Percentiles rank a stretch among this genome's conserved stretches.
Conservation (phyloP, 192 early-diverging fungal genomes). For the Umbelopsis ramanniana region DNA sequence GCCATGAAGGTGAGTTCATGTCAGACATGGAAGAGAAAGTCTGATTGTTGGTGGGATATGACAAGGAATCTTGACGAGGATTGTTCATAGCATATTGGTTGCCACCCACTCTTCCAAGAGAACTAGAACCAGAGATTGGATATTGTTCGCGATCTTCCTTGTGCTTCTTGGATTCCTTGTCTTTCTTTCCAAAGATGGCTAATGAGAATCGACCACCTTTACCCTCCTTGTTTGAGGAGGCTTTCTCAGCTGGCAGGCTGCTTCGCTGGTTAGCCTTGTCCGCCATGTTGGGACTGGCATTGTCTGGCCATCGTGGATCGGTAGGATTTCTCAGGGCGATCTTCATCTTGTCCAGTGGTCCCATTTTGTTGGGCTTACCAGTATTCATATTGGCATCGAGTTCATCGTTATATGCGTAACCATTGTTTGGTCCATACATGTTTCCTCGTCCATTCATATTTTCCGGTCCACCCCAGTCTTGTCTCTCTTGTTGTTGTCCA, state of each 20-base stretch:
- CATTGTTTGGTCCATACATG: not conserved
- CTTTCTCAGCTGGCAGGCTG: slow-evolving; percentile 4
- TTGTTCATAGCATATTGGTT: not conserved
- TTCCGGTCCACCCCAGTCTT: not conserved
- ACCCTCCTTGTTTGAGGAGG: not conserved
- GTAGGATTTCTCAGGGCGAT: not conserved
- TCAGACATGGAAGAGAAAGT: slow-evolving; percentile 1
- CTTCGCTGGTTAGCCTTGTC: slow-evolving; percentile 8
- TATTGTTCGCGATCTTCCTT: slow-evolving; percentile 16
- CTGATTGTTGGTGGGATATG: not conserved
- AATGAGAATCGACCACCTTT: slow-evolving; percentile 22
- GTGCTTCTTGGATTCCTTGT: slow-evolving; percentile 25
- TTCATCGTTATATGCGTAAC: not conserved
- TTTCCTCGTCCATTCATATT: not conserved
- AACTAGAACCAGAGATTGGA: slow-evolving; percentile 2
- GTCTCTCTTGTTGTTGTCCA: not conserved
- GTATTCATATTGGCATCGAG: not conserved
- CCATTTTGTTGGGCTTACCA: not conserved
- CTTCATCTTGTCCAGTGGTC: slow-evolving; percentile 18
- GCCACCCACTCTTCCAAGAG: not conserved
- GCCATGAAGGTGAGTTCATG: not conserved
- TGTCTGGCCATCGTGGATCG: slow-evolving; percentile 4
- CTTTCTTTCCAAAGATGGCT: slow-evolving; percentile 30
- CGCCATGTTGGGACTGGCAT: not conserved
- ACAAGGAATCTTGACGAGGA: slow-evolving; percentile 8